Evolutionary conservation across 1,284 basidiomycete genomes (phyloP), one percentile per base, ranked within the genome.

Genomic region (Wolfiporia cocos): DNA sequence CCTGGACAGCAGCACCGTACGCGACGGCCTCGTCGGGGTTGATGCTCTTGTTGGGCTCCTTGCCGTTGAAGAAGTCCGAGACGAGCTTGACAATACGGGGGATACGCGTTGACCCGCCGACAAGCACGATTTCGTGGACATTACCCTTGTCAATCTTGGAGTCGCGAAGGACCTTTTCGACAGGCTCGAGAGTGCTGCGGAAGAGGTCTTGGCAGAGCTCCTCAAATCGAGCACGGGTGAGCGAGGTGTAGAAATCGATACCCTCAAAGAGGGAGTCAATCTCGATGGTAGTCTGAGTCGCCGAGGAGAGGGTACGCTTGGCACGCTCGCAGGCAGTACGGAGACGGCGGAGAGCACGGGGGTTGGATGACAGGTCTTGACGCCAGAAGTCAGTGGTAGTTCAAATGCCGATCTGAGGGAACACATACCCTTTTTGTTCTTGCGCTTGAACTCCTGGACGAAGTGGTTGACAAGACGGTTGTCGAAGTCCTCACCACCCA

Each of bases 11-110:
- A 54, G 95, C 96, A 77, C 96, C 96, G 70, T 97, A 97, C 30
- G 96, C 95, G 53, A 99, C 95, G 49, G 96, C 96, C 74, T 99
- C 96, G 60, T 99, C 95, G 50, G 96, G 96, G 85, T 99, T 99
- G 80, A 99, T 99, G 66, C 79, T 86, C 76, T 90, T 90, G 78
- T 90, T 91, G 61, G 87, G 90, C 74, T 93, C 89, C 75, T 92
- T 92, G 66, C 94, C 93, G 66, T 92, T 92, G 83, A 98, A 99
- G 81, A 92, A 95, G 74, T 98, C 94, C 46, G 91, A 94, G 39
- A 99, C 92, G 63, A 97, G 87, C 75, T 96, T 94, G 70, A 95
- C 86, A 62, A 98, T 89, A 71, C 92, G 89, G 56, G 95, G 94
- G 59, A 99, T 99, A 86, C 95, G 93, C 48, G 94, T 98, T 36